Evolutionary conservation across 495 filamentous ascomycete species (phyloP), one percentile per base, ranked within the genome.

Genomic region (Podospora anserina): DNA sequence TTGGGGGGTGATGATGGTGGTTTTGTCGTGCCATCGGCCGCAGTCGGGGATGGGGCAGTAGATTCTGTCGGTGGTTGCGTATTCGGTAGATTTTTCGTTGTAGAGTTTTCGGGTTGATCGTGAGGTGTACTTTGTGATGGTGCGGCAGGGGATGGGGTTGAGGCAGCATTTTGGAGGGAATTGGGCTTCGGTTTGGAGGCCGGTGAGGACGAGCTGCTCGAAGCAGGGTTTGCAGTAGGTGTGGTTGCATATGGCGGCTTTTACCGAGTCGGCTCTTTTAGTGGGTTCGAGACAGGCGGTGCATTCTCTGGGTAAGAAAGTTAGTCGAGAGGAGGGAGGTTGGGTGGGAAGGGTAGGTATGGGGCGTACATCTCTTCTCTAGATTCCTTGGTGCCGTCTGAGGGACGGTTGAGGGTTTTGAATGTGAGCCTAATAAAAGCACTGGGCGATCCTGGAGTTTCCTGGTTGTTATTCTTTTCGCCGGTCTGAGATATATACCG

Each of bases 111-210:
- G 27, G 2, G 78, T 71, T 3, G 72, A 66, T 0, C 60, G 20
- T 26, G 70, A 34, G 57, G 77, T 53, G 64, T 81, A 65, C 44
- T 70, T 66, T 30, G 70, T 32, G 55, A 82, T 78, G 3, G 73
- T 79, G 19, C 68, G 68, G 19, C 49, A 39, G 30, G 80, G 77
- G 66, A 83, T 78, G 20, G 66, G 61, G 61, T 78, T 82, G 26
- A 81, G 72, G 60, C 81, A 83, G 71, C 80, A 83, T 62, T 81
- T 83, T 1, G 81, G 80, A 9, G 81, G 81, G 80, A 80, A 83
- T 62, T 79, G 80, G 64, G 76, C 72, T 67, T 81, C 80, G 63
- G 74, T 77, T 63, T 77, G 67, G 60, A 78, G 73, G 26, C 76
- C 69, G 1, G 75, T 73, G 1, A 62, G n/a, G 68, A 83, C 72